These are phyloP conservation scores for Gymnopilus junonius DNA, from an alignment of 768 basidiomycete genomes.

Conservation along the genomic window DNA sequence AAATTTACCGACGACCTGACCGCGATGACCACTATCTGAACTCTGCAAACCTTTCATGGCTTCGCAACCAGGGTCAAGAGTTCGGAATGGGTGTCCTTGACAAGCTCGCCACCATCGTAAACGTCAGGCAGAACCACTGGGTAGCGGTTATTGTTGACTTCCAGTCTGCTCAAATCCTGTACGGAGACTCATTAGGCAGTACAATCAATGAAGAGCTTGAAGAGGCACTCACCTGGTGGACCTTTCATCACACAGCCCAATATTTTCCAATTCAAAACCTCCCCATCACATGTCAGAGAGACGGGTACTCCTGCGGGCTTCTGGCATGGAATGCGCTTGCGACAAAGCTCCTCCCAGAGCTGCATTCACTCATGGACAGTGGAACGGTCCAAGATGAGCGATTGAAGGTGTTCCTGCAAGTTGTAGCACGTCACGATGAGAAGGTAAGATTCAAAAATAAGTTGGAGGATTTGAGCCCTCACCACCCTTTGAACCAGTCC, in stretches of 20 bases:
- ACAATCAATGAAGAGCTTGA: constrained; percentile 9
- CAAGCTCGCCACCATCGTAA: constrained; percentile 14
- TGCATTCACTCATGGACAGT: not conserved
- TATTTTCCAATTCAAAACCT: constrained; percentile 10
- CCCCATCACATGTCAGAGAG: constrained; percentile 19
- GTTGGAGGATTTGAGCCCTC: not conserved
- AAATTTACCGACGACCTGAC: not conserved
- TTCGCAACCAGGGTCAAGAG: constrained; percentile 9
- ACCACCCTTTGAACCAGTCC: not conserved
- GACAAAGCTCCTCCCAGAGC: constrained; percentile 6
- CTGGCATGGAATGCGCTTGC: constrained; percentile 23
- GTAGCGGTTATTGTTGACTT: constrained; percentile 20
- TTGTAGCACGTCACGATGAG: not conserved
- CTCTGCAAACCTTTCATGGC: constrained; percentile 1
- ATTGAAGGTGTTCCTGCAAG: constrained; percentile 17
- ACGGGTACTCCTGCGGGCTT: constrained; percentile 23
- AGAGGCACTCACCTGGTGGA: constrained; percentile 23
- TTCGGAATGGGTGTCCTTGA: constrained; percentile 7
- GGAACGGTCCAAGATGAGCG: constrained; percentile 5
- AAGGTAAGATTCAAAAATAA: not conserved
- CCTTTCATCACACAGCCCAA: constrained; percentile 11
- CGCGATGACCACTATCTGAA: not conserved
- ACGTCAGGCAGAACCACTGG: constrained; percentile 19
- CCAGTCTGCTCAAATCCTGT: constrained; percentile 7
- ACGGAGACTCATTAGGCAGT: constrained; percentile 19